Evolutionary conservation across 2,329 filamentous ascomycete genomes (phyloP).

Genomic region (Colletotrichum sp.): DNA sequence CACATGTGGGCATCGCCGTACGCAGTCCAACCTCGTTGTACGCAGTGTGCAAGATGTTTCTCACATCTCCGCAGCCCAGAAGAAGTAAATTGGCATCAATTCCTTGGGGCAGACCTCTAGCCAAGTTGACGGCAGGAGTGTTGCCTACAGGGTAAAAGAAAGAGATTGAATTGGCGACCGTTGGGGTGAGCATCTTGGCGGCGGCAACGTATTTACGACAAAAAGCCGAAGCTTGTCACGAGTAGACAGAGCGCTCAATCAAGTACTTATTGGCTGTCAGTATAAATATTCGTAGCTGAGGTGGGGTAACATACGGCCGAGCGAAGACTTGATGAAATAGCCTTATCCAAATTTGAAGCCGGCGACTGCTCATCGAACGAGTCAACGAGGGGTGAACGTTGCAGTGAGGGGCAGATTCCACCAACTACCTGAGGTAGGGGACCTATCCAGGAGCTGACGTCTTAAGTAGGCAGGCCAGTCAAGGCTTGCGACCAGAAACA

Average conservation of each 20-base stretch:
- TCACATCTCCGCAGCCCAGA: constrained; percentile 61
- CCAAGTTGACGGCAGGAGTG: constrained; percentile 56
- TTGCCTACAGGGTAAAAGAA: constrained; percentile 58
- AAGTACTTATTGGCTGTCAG: background rate
- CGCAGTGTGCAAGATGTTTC: constrained; percentile 60
- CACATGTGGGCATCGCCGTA: constrained; percentile 26
- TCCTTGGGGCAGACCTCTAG: constrained; percentile 51
- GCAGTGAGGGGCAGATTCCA: background rate
- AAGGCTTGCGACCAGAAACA: background rate
- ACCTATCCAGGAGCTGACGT: background rate
- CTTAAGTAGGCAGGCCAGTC: background rate
- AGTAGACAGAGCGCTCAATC: background rate
- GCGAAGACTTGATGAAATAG: background rate
- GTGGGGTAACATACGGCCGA: background rate
- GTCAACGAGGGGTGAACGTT: background rate
- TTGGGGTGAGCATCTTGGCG: constrained; percentile 41
- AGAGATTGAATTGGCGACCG: constrained; percentile 31
- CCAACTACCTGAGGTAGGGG: background rate
- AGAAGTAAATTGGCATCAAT: constrained; percentile 55
- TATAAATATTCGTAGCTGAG: background rate
- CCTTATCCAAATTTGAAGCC: background rate
- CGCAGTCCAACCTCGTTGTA: constrained; percentile 45
- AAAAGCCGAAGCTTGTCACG: background rate
- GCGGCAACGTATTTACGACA: background rate
- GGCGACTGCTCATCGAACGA: background rate